Evolutionary conservation across 2,329 filamentous ascomycete species (phyloP).

Genomic region (Hortaea sp.): DNA sequence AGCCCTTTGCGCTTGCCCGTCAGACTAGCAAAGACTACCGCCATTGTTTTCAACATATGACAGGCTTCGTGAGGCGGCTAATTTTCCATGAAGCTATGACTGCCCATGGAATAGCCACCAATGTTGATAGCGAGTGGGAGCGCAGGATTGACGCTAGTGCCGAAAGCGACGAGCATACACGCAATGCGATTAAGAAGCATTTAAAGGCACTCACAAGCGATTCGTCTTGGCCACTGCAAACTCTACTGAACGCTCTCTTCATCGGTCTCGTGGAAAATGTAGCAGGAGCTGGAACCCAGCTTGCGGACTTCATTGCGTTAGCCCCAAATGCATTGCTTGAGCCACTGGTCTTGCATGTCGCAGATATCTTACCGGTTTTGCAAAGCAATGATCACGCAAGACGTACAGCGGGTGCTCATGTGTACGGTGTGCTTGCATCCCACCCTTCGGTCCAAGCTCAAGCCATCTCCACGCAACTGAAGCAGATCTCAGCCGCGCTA

Average conservation of each 20-base stretch:
- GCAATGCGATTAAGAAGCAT: slow-evolving; percentile 49
- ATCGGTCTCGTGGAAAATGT: slow-evolving; percentile 8
- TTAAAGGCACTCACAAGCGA: slow-evolving; percentile 31
- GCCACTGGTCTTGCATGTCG: slow-evolving; percentile 39
- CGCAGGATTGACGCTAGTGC: slow-evolving; percentile 64
- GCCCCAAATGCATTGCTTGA: slow-evolving; percentile 44
- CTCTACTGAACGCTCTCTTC: slow-evolving; percentile 16
- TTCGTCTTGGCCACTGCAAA: slow-evolving; percentile 29
- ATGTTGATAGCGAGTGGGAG: slow-evolving; percentile 70
- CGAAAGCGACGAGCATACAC: slow-evolving; percentile 56
- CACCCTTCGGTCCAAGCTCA: slow-evolving; percentile 39
- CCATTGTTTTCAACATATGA: slow-evolving; percentile 17
- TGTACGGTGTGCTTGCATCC: slow-evolving; percentile 66
- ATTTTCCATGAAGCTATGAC: slow-evolving; percentile 48
- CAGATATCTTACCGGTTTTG: slow-evolving; percentile 49
- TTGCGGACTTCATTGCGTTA: slow-evolving; percentile 47
- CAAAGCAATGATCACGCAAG: slow-evolving; percentile 62
- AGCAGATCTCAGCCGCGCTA: slow-evolving; percentile 26
- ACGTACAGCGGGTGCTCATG: slow-evolving; percentile 56
- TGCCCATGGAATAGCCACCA: slow-evolving; percentile 28
- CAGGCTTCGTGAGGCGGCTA: slow-evolving; percentile 39
- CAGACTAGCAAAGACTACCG: slow-evolving; percentile 11
- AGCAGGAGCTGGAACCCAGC: slow-evolving; percentile 25
- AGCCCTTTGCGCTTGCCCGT: slow-evolving; percentile 13
- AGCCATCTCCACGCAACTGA: slow-evolving; percentile 34